phyloP scores from a whole-genome alignment of 2,329 filamentous ascomycete species.

The Phaeosphaeriaceae sp. region DNA sequence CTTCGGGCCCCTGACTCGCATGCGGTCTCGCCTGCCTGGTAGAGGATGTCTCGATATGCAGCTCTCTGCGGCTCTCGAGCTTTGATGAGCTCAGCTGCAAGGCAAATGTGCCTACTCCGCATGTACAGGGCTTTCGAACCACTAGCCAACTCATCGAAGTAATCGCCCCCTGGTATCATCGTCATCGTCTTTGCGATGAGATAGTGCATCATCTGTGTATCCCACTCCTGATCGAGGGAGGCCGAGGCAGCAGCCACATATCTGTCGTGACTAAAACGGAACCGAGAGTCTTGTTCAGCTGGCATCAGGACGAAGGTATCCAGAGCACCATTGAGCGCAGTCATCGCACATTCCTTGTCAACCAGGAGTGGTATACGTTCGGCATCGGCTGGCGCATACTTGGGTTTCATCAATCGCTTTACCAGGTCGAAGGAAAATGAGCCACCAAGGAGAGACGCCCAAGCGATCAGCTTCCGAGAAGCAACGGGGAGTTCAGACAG shows the following conservation, averaged over 20 bases:
- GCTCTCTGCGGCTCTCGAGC: constrained; percentile 65
- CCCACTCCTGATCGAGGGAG: constrained; percentile 66
- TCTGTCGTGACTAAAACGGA: constrained; percentile 86
- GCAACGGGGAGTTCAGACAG: constrained; percentile 77
- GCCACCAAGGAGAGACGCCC: constrained; percentile 83
- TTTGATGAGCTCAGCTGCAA: constrained; percentile 77
- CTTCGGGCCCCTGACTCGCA: constrained; percentile 82
- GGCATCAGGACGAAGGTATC: constrained; percentile 81
- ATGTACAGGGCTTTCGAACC: constrained; percentile 66
- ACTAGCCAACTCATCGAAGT: constrained; percentile 62
- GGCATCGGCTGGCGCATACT: constrained; percentile 58
- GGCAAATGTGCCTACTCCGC: constrained; percentile 81
- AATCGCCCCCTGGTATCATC: constrained; percentile 72
- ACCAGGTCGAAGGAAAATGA: constrained; percentile 85
- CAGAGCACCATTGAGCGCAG: constrained; percentile 82
- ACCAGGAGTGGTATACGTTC: constrained; percentile 57
- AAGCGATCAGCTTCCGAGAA: constrained; percentile 80
- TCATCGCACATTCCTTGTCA: constrained; percentile 73
- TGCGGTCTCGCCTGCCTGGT: constrained; percentile 78
- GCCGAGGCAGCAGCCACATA: constrained; percentile 76
- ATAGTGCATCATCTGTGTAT: constrained; percentile 75
- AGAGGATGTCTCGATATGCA: constrained; percentile 77
- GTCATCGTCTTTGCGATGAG: constrained; percentile 83
- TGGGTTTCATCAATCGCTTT: constrained; percentile 75
- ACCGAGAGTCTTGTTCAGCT: constrained; percentile 83